These are phyloP conservation scores for Globisporangium polare DNA, from an alignment of 352 stramenopile genomes.

Conservation along the genomic window DNA sequence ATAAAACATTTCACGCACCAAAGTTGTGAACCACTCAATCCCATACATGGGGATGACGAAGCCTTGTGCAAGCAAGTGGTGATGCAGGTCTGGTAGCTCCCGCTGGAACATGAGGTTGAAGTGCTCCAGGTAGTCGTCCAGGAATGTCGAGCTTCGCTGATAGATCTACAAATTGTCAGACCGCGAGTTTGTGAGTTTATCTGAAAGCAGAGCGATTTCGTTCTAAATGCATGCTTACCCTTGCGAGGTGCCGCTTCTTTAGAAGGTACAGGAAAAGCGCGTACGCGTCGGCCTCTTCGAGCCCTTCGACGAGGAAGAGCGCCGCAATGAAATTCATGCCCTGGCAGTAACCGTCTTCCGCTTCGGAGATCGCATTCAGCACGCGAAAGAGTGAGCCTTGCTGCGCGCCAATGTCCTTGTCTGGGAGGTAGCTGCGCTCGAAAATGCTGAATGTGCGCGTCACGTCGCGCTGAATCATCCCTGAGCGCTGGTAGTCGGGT, in stretches of 20 bases:
- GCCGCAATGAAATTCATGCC: conserved; percentile 89
- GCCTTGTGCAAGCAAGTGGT: conserved; percentile 55
- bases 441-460: conserved; percentile 87
- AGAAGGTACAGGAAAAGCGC: conserved; percentile 80
- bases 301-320: conserved; percentile 77
- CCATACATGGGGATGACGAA: conserved; percentile 82
- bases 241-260: conserved; percentile 70
- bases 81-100: conserved; percentile 61
- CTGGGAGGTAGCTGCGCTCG: conserved; percentile 35
- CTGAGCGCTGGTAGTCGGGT: conserved; percentile 64
- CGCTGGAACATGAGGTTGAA: conserved; percentile 73
- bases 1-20: no score
- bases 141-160: conserved; percentile 75
- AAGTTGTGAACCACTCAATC: conserved; percentile 87
- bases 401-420: conserved; percentile 41
- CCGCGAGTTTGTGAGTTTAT: not conserved
- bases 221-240: conserved; percentile 17
- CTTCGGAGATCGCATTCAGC: conserved; percentile 75
- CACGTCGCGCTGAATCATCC: conserved; percentile 73
- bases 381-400: conserved; percentile 73
- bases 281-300: conserved; percentile 79
- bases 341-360: conserved; percentile 82
- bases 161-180: conserved; percentile 42
- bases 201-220: not conserved
- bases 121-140: conserved; percentile 82